These are phyloP conservation scores for Dendrobium huoshanense DNA, from an alignment of 106 monocot genomes.

Conservation along the genomic window DNA sequence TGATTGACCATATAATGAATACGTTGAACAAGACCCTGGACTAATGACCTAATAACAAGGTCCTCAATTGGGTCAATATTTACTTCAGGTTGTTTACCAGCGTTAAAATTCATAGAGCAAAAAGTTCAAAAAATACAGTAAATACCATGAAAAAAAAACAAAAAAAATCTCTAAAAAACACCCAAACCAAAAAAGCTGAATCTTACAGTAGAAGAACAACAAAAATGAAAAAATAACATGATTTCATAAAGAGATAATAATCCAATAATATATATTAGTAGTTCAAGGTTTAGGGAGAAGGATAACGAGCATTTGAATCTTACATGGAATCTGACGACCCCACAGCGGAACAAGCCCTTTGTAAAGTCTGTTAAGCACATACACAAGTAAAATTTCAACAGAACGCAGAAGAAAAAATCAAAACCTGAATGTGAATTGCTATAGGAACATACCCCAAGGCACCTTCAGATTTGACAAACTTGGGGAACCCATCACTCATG, in stretches of 20 bases:
- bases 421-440: background rate
- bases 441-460: slow-evolving; percentile 26
- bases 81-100: too few relatives aligned
- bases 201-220: background rate
- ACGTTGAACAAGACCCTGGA: background rate
- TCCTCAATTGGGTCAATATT: too few relatives aligned
- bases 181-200: background rate
- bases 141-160: background rate
- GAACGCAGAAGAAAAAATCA: background rate
- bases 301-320: slow-evolving; percentile 3
- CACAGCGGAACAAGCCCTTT: slow-evolving; percentile 48
- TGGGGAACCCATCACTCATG: slow-evolving; percentile 38
- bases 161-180: background rate
- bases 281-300: background rate
- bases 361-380: slow-evolving; percentile 23
- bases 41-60: too few relatives aligned
- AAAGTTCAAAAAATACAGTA: background rate
- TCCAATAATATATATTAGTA: too few relatives aligned
- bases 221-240: background rate
- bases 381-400: background rate
- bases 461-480: slow-evolving; percentile 44
- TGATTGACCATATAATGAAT: background rate
- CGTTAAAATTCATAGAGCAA: too few relatives aligned
- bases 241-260: too few relatives aligned
- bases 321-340: slow-evolving; percentile 59